Evolutionary conservation across 257 asterid genomes (phyloP).

Genomic region (Rubia yunnanensis): DNA sequence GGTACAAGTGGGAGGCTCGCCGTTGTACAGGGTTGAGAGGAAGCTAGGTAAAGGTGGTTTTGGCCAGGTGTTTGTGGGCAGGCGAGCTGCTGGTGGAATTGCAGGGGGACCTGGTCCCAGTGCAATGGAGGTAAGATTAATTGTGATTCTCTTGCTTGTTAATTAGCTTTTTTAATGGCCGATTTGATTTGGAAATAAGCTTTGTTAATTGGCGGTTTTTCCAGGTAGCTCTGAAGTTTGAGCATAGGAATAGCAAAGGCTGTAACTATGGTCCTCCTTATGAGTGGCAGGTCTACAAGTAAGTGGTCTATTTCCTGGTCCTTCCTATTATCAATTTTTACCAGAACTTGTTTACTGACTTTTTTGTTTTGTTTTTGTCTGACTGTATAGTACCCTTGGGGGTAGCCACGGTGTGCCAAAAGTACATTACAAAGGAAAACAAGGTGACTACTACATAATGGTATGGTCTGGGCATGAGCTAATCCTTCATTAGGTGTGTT

Average conservation of each 20-base stretch:
- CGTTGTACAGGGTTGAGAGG: constrained; percentile 35
- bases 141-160: not conserved
- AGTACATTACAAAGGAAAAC: constrained; percentile 41
- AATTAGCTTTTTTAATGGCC: not conserved
- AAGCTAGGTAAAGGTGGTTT: constrained; percentile 45
- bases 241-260: constrained; percentile 44
- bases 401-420: constrained; percentile 42
- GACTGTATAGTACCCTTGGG: constrained; percentile 32
- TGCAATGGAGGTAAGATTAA: constrained; percentile 26
- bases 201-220: not conserved
- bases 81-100: constrained; percentile 27
- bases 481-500: not conserved
- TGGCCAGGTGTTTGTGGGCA: constrained; percentile 42
- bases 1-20: constrained; percentile 46
- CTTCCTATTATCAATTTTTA: not conserved
- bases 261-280: constrained; percentile 44
- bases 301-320: constrained; percentile 11
- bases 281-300: constrained; percentile 47
- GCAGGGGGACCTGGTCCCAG: constrained; percentile 24
- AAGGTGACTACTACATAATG: constrained; percentile 40
- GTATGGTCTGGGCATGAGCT: constrained; percentile 16
- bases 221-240: constrained; percentile 43
- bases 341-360: not conserved
- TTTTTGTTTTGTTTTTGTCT: not conserved
- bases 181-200: not conserved